Percentiles rank a stretch among this genome's conserved stretches.
Evolutionary conservation across 352 stramenopile species (phyloP).

Genomic region (Sclerospora graminicola): DNA sequence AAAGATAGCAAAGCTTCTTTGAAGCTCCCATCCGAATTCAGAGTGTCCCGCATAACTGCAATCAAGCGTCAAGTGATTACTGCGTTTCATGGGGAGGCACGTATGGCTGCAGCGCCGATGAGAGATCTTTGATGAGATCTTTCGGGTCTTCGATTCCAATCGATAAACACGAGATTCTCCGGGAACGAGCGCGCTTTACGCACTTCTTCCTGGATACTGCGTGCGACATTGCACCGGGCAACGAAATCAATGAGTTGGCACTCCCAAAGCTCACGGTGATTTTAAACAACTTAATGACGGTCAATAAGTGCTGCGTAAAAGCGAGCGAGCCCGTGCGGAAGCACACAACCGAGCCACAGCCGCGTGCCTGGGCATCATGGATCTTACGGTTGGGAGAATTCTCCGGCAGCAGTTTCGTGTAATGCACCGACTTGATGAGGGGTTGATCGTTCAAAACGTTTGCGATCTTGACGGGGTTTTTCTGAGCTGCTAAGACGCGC

Average conservation of each 20-base stretch:
- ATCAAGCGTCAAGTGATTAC: conserved; percentile 1
- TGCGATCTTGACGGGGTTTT: conserved; percentile 87
- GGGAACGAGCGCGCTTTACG: conserved; percentile 86
- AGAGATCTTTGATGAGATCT: conserved; percentile 92
- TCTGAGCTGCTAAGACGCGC: conserved; percentile 67
- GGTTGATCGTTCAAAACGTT: conserved; percentile 82
- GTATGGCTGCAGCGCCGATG: conserved; percentile 81
- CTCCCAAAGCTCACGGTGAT: conserved; percentile 90
- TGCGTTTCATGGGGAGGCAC: conserved; percentile 22
- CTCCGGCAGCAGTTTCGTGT: conserved; percentile 82
- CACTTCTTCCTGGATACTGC: conserved; percentile 89
- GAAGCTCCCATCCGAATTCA: conserved; percentile 22
- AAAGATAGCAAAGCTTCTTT: conserved; percentile 19
- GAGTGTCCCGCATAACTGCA: conserved; percentile 14
- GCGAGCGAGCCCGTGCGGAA: conserved; percentile 83
- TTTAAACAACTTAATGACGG: conserved; percentile 89
- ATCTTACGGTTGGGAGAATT: conserved; percentile 61
- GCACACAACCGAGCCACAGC: conserved; percentile 83
- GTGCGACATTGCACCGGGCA: conserved; percentile 93
- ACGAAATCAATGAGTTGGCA: conserved; percentile 89
- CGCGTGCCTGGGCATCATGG: conserved; percentile 77
- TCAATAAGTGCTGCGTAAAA: conserved; percentile 86
- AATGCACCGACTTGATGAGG: conserved; percentile 82
- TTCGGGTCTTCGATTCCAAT: conserved; percentile 91
- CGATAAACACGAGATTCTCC: conserved; percentile 89